Percentiles rank a stretch among this genome's conserved stretches.
Evolutionary conservation across 1,284 basidiomycete genomes (phyloP).

Genomic region (Caloboletus inedulis): DNA sequence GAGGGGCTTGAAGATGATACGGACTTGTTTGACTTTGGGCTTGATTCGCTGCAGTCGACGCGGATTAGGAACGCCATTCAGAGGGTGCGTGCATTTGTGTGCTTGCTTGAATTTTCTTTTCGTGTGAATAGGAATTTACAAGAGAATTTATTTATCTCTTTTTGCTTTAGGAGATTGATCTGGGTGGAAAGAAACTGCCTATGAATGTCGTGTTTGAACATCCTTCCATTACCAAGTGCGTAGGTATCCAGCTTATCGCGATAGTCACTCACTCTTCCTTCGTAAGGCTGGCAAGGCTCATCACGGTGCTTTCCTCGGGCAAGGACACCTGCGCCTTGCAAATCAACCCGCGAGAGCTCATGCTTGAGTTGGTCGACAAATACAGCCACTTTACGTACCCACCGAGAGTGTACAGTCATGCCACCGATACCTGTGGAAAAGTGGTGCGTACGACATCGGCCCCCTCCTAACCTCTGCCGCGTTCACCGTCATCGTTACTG

Average conservation of each 20-base stretch:
- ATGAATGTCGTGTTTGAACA: slow-evolving; percentile 27
- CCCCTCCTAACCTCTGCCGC: too few relatives aligned
- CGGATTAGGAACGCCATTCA: slow-evolving; percentile 51
- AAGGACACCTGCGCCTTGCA: slow-evolving; percentile 1
- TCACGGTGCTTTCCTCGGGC: slow-evolving; percentile 18
- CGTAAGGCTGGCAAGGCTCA: slow-evolving; percentile 22
- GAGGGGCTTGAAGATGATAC: slow-evolving; percentile 33
- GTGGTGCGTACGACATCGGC: slow-evolving; percentile 12
- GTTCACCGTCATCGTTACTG: too few relatives aligned
- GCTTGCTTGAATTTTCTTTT: neutral
- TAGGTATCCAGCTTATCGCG: neutral
- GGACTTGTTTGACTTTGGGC: slow-evolving; percentile 44
- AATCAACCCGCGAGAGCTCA: slow-evolving; percentile 15
- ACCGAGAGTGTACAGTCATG: neutral
- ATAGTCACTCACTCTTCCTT: neutral
- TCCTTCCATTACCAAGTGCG: slow-evolving; percentile 28
- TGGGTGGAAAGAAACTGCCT: slow-evolving; percentile 23
- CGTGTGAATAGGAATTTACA: slow-evolving; percentile 3
- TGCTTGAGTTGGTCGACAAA: slow-evolving; percentile 29
- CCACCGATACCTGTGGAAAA: slow-evolving; percentile 9
- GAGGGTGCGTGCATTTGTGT: slow-evolving; percentile 28
- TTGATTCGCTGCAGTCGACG: slow-evolving; percentile 57
- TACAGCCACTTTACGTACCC: slow-evolving; percentile 19
- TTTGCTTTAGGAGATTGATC: slow-evolving; percentile 20
- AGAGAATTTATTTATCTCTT: too few relatives aligned